Evolutionary conservation across 441 rosid species (phyloP).

Genomic region (Gossypium schwendimanii): DNA sequence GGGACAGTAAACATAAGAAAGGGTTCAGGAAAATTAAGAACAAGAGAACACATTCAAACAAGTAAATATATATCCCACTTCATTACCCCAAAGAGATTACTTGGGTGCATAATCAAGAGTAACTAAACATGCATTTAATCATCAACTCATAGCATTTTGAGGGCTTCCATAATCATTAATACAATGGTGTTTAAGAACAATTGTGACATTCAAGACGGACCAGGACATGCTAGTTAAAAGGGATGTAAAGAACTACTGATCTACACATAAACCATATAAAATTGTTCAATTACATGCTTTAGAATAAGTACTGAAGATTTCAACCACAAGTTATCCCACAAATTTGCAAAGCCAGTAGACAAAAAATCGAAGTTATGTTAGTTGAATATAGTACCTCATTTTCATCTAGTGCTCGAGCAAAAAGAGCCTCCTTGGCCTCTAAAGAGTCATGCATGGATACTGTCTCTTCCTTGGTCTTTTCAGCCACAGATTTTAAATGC

Average conservation of each 20-base stretch:
- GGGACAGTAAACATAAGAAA: background rate
- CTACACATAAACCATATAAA: background rate
- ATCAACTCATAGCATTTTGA: background rate
- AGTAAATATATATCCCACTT: background rate
- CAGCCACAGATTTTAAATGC: conserved; percentile 67
- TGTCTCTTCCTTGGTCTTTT: conserved; percentile 61
- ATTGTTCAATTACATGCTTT: background rate
- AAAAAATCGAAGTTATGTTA: background rate
- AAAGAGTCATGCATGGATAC: conserved; percentile 58
- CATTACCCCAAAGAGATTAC: background rate
- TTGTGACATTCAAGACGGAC: background rate
- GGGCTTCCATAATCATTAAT: background rate
- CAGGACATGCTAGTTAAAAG: background rate
- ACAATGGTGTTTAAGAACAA: background rate
- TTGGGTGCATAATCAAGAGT: background rate
- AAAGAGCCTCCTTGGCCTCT: conserved; percentile 89
- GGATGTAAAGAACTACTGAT: background rate
- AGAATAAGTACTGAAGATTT: background rate
- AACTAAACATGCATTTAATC: background rate
- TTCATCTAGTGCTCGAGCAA: conserved; percentile 74
- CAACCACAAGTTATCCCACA: background rate
- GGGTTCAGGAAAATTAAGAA: background rate
- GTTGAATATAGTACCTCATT: conserved; percentile 54
- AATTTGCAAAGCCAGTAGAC: background rate
- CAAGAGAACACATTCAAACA: background rate